Evolutionary conservation across 345 rosid genomes (phyloP).

Genomic region (Rhizophora apiculata): DNA sequence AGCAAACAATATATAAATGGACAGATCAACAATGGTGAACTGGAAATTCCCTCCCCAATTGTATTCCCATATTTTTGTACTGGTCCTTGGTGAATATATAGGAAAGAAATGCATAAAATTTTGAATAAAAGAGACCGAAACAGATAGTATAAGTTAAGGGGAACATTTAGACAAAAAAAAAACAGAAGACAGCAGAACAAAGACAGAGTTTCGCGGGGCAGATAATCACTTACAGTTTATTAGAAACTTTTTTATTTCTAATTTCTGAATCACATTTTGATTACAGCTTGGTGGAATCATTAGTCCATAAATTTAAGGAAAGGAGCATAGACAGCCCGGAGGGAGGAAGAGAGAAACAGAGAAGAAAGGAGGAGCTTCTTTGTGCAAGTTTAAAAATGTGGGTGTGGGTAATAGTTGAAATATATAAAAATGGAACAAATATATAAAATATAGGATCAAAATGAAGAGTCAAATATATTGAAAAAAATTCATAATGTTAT

Average conservation of each 20-base stretch:
- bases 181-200: neutral
- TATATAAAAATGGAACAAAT: too few relatives aligned
- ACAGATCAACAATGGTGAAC: neutral
- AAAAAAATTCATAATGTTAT: too few relatives aligned
- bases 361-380: slow-evolving; percentile 29
- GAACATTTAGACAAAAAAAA: neutral
- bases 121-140: too few relatives aligned
- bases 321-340: slow-evolving; percentile 21
- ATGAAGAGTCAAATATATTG: too few relatives aligned
- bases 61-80: neutral
- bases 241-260: slow-evolving; percentile 15
- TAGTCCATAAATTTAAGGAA: slow-evolving; percentile 45
- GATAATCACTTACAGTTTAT: slow-evolving; percentile 4
- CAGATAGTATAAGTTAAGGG: neutral
- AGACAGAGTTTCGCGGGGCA: slow-evolving; percentile 10
- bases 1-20: slow-evolving; percentile 1
- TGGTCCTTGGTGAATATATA: neutral
- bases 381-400: slow-evolving; percentile 34
- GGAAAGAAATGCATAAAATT: neutral
- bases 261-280: neutral
- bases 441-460: too few relatives aligned
- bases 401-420: slow-evolving; percentile 41
- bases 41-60: neutral
- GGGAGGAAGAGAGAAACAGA: neutral
- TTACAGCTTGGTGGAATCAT: slow-evolving; percentile 20